Evolutionary conservation across 2,329 filamentous ascomycete species (phyloP).

Genomic region (Colletotrichum sansevieriae): DNA sequence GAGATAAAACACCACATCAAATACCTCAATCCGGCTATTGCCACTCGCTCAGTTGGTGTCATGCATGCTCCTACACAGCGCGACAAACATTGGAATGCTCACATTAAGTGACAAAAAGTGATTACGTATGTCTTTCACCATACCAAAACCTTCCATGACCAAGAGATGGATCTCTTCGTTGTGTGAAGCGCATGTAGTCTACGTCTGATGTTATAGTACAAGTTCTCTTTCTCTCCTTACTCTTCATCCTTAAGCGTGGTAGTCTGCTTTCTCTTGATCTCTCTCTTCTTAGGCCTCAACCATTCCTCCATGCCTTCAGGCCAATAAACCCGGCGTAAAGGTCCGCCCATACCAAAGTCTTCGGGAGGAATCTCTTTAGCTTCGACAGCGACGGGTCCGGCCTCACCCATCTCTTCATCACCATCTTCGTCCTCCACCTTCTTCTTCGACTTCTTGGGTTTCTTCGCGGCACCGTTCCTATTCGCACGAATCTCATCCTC

Average conservation of each 20-base stretch:
- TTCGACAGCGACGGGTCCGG: slow-evolving; percentile 52
- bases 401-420: slow-evolving; percentile 54
- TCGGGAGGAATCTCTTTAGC: slow-evolving; percentile 69
- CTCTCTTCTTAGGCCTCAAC: slow-evolving; percentile 83
- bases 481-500: slow-evolving; percentile 77
- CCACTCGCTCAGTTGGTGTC: no score
- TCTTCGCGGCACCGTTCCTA: slow-evolving; percentile 58
- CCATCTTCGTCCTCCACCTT: slow-evolving; percentile 53
- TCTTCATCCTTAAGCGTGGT: slow-evolving; percentile 52
- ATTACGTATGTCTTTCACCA: no score
- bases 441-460: slow-evolving; percentile 52
- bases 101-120: no score
- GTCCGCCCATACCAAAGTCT: slow-evolving; percentile 88
- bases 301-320: slow-evolving; percentile 91
- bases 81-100: no score
- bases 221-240: not conserved
- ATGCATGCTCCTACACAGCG: no score
- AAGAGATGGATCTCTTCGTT: not conserved
- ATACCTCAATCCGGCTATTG: no score
- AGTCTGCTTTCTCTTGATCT: slow-evolving; percentile 67
- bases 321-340: slow-evolving; percentile 88
- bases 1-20: no score
- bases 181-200: not conserved
- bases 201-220: not conserved
- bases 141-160: no score